phyloP scores from a whole-genome alignment of 2,329 filamentous ascomycete species.

The Botryotinia convoluta region DNA sequence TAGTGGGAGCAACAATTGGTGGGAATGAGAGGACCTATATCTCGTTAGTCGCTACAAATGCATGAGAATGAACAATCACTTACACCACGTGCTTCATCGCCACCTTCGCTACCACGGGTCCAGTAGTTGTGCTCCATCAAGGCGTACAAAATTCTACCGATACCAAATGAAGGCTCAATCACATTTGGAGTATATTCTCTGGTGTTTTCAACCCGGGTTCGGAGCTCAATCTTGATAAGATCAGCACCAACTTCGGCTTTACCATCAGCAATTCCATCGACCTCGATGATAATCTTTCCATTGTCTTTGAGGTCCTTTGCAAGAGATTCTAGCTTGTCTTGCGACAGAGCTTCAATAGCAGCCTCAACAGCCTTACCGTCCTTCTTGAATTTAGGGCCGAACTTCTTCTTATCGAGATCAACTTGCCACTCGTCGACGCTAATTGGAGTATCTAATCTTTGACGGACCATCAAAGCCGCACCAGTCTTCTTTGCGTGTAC shows the following conservation, averaged over 20 bases:
- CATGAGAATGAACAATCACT: conserved; percentile 42
- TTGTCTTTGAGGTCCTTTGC: conserved; percentile 69
- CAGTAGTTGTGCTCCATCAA: conserved; percentile 95
- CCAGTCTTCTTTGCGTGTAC: conserved; percentile 94
- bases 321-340: conserved; percentile 78
- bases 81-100: conserved; percentile 83
- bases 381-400: conserved; percentile 93
- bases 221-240: conserved; percentile 78
- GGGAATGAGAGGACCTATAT: conserved; percentile 70
- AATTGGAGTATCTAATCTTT: conserved; percentile 74
- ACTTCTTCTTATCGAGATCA: conserved; percentile 91
- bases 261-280: conserved; percentile 63
- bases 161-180: conserved; percentile 96
- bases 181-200: conserved; percentile 94
- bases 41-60: conserved; percentile 21
- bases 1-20: conserved; percentile 81
- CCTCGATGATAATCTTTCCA: conserved; percentile 75
- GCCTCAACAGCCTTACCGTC: conserved; percentile 82
- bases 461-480: conserved; percentile 77
- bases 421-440: conserved; percentile 84
- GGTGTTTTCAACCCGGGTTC: conserved; percentile 76
- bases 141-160: conserved; percentile 89
- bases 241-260: conserved; percentile 79
- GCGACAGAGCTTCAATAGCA: conserved; percentile 64
- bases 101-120: conserved; percentile 68